phyloP scores from a whole-genome alignment of 2,329 filamentous ascomycete species.

The Neofusicoccum ribis region DNA sequence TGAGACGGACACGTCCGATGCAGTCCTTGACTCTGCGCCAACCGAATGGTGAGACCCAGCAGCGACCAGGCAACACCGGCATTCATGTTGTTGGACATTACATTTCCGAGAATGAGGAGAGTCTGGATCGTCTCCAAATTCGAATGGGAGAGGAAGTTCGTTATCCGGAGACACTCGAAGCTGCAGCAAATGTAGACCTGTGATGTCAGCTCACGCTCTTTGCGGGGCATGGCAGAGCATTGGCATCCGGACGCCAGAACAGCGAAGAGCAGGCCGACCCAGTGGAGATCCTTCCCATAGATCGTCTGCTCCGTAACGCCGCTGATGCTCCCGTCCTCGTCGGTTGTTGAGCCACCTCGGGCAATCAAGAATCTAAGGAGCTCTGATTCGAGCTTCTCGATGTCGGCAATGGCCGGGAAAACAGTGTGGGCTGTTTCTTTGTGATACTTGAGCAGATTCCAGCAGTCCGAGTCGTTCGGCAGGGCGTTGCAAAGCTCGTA shows the following conservation, averaged over 20 bases:
- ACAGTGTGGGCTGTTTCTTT: conserved; percentile 60
- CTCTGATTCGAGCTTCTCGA: conserved; percentile 55
- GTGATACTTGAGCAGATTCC: conserved; percentile 59
- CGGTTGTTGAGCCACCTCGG: conserved; percentile 45
- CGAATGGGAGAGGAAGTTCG: conserved; percentile 63
- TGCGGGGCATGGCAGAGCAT: conserved; percentile 58
- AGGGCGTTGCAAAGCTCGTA: conserved; percentile 60
- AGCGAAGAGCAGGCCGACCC: conserved; percentile 61
- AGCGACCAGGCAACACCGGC: conserved; percentile 64
- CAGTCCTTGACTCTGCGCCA: conserved; percentile 61
- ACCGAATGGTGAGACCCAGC: conserved; percentile 59
- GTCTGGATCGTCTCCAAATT: conserved; percentile 63
- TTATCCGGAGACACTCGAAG: conserved; percentile 64
- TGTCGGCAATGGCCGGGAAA: conserved; percentile 61
- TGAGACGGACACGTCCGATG: conserved; percentile 60
- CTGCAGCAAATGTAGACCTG: conserved; percentile 67
- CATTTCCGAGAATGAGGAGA: conserved; percentile 62
- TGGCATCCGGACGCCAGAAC: conserved; percentile 64
- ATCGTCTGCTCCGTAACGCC: conserved; percentile 55
- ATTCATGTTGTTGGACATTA: conserved; percentile 64
- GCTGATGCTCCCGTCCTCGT: conserved; percentile 39
- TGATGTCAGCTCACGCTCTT: conserved; percentile 62
- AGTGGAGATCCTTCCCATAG: conserved; percentile 59
- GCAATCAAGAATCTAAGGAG: conserved; percentile 56
- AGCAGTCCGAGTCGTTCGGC: conserved; percentile 59